Conservation (phyloP, 139 green algal genomes). For the Auxenochlorella pyrenoidosa region DNA sequence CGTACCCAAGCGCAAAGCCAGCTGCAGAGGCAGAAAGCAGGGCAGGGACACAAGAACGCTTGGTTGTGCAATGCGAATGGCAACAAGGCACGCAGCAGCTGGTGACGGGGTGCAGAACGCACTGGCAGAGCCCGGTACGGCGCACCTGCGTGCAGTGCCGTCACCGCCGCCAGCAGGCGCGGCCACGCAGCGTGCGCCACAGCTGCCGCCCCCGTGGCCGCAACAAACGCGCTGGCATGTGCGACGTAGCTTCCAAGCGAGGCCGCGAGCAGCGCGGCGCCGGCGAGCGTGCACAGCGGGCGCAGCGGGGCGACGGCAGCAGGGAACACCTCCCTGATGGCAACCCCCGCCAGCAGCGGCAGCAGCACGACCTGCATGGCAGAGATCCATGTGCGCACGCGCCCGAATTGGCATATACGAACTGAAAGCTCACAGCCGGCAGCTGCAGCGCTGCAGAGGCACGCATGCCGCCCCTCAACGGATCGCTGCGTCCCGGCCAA, state of each 20-base stretch:
- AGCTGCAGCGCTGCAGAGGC: too few relatives aligned
- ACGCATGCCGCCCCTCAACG: too few relatives aligned
- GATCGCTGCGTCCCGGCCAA: too few relatives aligned
- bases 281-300: constrained; percentile 40
- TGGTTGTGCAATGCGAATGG: too few relatives aligned
- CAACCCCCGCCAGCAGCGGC: constrained; percentile 70
- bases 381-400: too few relatives aligned
- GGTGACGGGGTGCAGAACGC: too few relatives aligned
- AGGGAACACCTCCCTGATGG: constrained; percentile 68
- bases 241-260: constrained; percentile 73
- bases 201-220: neutral
- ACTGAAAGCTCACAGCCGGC: too few relatives aligned
- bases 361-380: constrained; percentile 82
- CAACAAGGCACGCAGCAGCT: too few relatives aligned
- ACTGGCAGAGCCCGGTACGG: neutral
- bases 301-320: constrained; percentile 26
- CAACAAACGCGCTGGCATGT: constrained; percentile 52
- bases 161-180: constrained; percentile 62
- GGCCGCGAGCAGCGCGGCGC: constrained; percentile 59
- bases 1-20: constrained; percentile 74
- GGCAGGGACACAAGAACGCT: too few relatives aligned
- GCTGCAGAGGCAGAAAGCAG: constrained; percentile 29
- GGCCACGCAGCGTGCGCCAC: constrained; percentile 37
- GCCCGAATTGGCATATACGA: too few relatives aligned
- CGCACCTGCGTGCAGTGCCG: constrained; percentile 60